These are phyloP conservation scores for Erucastrum elatum DNA, from an alignment of 345 rosid species.

Conservation along the genomic window DNA sequence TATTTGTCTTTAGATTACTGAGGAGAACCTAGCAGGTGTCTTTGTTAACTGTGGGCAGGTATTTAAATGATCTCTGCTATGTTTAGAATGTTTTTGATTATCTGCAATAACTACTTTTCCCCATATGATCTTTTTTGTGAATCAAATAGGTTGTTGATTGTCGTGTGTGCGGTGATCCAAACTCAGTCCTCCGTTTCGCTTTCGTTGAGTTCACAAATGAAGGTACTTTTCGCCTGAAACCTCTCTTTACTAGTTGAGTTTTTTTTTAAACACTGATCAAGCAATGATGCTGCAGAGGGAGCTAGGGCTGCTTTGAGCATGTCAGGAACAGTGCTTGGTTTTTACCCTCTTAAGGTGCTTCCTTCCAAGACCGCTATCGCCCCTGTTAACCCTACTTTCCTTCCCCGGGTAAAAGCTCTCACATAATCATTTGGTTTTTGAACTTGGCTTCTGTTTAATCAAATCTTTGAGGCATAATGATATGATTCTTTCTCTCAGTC, in stretches of 20 bases:
- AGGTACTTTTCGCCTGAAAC: slow-evolving; percentile 51
- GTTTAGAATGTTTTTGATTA: slow-evolving; percentile 1
- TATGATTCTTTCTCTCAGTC: slow-evolving; percentile 51
- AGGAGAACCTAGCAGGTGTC: slow-evolving; percentile 92
- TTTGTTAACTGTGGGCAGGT: slow-evolving; percentile 89
- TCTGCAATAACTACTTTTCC: slow-evolving; percentile 4
- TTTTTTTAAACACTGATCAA: slow-evolving; percentile 21
- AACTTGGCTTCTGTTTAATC: background rate
- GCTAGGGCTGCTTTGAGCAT: slow-evolving; percentile 83
- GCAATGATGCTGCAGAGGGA: slow-evolving; percentile 54
- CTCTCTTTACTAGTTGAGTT: slow-evolving; percentile 18
- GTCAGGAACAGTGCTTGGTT: slow-evolving; percentile 91
- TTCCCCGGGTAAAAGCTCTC: slow-evolving; percentile 74
- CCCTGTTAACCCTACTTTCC: slow-evolving; percentile 95
- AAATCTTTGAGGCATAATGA: background rate
- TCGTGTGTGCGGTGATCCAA: slow-evolving; percentile 98
- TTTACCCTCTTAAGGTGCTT: slow-evolving; percentile 86
- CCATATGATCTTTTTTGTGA: slow-evolving; percentile 2
- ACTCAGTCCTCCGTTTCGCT: slow-evolving; percentile 91
- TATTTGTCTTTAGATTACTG: slow-evolving; percentile 63
- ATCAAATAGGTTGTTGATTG: slow-evolving; percentile 77
- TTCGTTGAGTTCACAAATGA: slow-evolving; percentile 86
- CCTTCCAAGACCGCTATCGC: slow-evolving; percentile 99
- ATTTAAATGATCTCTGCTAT: slow-evolving; percentile 26
- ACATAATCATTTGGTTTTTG: background rate